phyloP scores from a whole-genome alignment of 164 flowering plant genomes.

The Euptelea pleiosperma region DNA sequence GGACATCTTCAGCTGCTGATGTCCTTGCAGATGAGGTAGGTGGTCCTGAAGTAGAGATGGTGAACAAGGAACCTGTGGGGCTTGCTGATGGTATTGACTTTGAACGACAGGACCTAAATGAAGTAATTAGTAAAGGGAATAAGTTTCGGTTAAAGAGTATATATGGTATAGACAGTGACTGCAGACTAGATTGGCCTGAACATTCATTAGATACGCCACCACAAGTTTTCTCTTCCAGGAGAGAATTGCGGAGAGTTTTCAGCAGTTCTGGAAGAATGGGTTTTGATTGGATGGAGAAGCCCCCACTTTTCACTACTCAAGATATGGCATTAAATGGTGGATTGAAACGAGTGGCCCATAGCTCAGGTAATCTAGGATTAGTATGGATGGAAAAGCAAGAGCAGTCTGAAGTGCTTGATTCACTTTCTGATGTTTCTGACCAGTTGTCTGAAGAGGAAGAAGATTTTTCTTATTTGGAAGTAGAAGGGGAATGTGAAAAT shows the following conservation, averaged over 20 bases:
- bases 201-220: conserved; percentile 48
- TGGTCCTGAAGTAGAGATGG: conserved; percentile 30
- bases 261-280: conserved; percentile 73
- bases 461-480: conserved; percentile 30
- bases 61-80: conserved; percentile 20
- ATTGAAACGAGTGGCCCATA: conserved; percentile 44
- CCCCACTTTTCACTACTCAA: conserved; percentile 26
- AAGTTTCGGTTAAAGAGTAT: conserved; percentile 40
- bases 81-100: conserved; percentile 16
- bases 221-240: conserved; percentile 37
- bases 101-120: conserved; percentile 17
- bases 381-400: conserved; percentile 36
- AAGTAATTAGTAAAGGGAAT: conserved; percentile 18
- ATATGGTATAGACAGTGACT: conserved; percentile 44
- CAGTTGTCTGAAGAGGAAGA: conserved; percentile 44
- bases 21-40: conserved; percentile 46
- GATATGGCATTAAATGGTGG: conserved; percentile 21
- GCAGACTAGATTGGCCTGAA: conserved; percentile 76
- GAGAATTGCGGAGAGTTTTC: conserved; percentile 53
- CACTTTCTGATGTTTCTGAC: conserved; percentile 45
- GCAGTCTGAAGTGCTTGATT: conserved; percentile 33
- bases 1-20: conserved; percentile 61
- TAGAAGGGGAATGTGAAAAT: conserved; percentile 21
- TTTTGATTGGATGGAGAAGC: conserved; percentile 40
- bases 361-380: conserved; percentile 54